Conservation (phyloP, 305 asterid species). For the Coffea humblotiana region DNA sequence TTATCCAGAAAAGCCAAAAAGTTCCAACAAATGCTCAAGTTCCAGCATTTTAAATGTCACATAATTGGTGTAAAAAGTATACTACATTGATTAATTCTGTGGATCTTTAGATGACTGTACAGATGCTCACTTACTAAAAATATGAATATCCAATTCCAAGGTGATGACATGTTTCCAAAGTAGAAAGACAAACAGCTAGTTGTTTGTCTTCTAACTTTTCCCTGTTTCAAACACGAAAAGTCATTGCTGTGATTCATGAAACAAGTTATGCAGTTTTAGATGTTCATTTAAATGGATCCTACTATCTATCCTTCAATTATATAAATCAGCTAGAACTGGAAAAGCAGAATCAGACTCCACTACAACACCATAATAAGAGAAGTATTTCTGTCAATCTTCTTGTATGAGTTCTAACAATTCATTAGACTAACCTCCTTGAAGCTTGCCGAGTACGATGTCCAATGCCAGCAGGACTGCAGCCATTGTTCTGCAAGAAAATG, state of each 20-base stretch:
- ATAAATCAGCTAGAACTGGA: too few relatives aligned
- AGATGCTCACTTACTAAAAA: background rate
- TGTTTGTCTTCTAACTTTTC: background rate
- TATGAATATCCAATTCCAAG: background rate
- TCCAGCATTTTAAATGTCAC: background rate
- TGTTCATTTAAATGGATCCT: background rate
- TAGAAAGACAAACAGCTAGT: background rate
- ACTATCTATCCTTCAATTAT: background rate
- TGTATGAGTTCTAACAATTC: background rate
- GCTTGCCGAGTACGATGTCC: constrained; percentile 57
- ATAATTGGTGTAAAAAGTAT: background rate
- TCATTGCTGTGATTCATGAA: background rate
- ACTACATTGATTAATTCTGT: background rate
- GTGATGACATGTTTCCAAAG: background rate
- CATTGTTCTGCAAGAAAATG: constrained; percentile 43
- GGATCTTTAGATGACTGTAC: background rate
- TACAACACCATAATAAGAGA: background rate
- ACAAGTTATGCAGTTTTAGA: background rate
- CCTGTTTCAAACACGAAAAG: background rate
- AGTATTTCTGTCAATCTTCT: background rate
- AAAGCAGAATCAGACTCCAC: background rate
- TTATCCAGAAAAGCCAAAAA: background rate
- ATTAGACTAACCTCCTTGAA: constrained; percentile 56
- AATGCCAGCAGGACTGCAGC: constrained; percentile 37
- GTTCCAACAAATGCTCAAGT: background rate